Conservation (phyloP, 2,329 filamentous ascomycete genomes). For the Zymoseptoria passerinii region DNA sequence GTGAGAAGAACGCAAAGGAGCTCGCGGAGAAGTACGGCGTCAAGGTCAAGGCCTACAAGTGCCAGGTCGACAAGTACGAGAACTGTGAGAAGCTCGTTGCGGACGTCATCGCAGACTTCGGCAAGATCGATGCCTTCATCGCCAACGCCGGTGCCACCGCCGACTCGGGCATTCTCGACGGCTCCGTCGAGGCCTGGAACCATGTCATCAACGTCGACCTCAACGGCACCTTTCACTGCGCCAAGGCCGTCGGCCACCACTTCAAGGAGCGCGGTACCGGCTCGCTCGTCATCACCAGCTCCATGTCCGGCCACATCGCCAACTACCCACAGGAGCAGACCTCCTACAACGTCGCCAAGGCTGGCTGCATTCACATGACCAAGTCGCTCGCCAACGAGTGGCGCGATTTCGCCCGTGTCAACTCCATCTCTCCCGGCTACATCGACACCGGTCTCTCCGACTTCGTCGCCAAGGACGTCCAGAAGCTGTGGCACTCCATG, state of each 20-base stretch:
- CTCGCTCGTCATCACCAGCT: conserved; percentile 59
- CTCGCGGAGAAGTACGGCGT: conserved; percentile 52
- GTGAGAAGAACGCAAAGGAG: conserved; percentile 58
- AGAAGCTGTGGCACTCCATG: conserved; percentile 52
- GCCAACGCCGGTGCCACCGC: conserved; percentile 65
- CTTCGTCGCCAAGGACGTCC: conserved; percentile 52
- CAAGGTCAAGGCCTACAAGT: conserved; percentile 61
- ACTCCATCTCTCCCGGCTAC: conserved; percentile 60
- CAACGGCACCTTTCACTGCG: conserved; percentile 77
- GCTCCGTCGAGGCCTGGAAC: conserved; percentile 62
- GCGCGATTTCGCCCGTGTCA: conserved; percentile 60
- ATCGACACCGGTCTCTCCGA: conserved; percentile 60
- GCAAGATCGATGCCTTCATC: conserved; percentile 59
- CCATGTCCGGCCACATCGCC: conserved; percentile 73
- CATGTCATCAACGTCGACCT: conserved; percentile 78
- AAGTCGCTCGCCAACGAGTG: conserved; percentile 60
- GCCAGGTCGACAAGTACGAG: conserved; percentile 50
- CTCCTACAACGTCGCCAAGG: conserved; percentile 58
- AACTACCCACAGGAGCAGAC: conserved; percentile 71
- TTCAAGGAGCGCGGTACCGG: conserved; percentile 59
- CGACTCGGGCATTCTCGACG: conserved; percentile 59
- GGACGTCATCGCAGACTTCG: conserved; percentile 60
- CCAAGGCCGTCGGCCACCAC: conserved; percentile 77
- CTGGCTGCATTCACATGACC: conserved; percentile 52
- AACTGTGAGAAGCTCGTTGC: conserved; percentile 50